Percentiles rank a stretch among this genome's conserved stretches.
Conservation (phyloP, 1,284 basidiomycete genomes). For the Sphagnurus paluster region DNA sequence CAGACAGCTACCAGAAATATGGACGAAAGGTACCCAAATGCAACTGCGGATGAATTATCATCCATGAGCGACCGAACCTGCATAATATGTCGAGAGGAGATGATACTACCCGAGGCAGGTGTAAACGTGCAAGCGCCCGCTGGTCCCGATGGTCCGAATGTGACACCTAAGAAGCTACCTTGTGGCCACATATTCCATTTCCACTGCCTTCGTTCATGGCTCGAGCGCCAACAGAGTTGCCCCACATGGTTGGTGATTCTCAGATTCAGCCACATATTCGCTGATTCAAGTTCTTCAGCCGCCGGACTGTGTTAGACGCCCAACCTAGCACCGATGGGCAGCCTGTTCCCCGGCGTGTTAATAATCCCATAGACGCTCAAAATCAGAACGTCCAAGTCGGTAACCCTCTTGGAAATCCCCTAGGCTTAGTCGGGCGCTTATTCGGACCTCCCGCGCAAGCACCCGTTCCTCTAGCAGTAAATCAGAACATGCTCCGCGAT, state of each 20-base stretch:
- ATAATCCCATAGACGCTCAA: too few relatives aligned
- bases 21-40: conserved; percentile 95
- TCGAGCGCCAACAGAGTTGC: conserved; percentile 94
- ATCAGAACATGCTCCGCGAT: conserved; percentile 19
- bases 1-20: conserved; percentile 95
- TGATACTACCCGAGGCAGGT: conserved; percentile 54
- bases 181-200: conserved; percentile 99
- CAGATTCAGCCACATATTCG: not conserved
- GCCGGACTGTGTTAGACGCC: conserved; percentile 81
- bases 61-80: conserved; percentile 88
- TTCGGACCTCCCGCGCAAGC: conserved; percentile 40
- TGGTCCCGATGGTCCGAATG: conserved; percentile 75
- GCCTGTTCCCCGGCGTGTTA: conserved; percentile 34
- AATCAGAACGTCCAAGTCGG: conserved; percentile 20
- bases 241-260: conserved; percentile 86
- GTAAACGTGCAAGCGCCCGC: conserved; percentile 30
- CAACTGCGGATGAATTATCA: conserved; percentile 83
- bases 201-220: conserved; percentile 95
- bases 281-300: conserved; percentile 45
- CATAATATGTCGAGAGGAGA: conserved; percentile 99
- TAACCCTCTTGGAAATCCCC: conserved; percentile 41
- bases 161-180: conserved; percentile 93
- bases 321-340: too few relatives aligned
- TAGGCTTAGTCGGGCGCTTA: conserved; percentile 50
- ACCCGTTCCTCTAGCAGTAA: conserved; percentile 18